A percentile compares a stretch with the other conserved stretches of the same genome.
These are phyloP conservation scores for Thielaviopsis euricoi DNA, from an alignment of 2,329 filamentous ascomycete genomes.

Conservation along the genomic window DNA sequence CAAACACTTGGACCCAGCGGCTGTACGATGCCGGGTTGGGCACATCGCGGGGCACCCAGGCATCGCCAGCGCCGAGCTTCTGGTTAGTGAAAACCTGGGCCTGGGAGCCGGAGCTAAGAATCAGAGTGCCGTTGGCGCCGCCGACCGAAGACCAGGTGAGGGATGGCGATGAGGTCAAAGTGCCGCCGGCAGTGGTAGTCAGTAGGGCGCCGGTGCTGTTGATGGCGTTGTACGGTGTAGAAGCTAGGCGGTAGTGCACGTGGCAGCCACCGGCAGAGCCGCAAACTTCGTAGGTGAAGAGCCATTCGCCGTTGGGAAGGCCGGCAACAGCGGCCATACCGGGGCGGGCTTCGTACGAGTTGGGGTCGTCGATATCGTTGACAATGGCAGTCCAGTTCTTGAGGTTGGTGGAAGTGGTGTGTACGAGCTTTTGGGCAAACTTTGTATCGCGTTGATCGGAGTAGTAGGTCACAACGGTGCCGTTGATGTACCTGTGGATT, in stretches of 20 bases:
- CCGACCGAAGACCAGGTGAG: constrained; percentile 28
- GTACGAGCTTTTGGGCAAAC: constrained; percentile 52
- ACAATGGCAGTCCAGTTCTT: constrained; percentile 40
- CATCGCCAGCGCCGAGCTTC: constrained; percentile 21
- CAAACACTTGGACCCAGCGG: constrained; percentile 21
- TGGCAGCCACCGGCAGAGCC: constrained; percentile 27
- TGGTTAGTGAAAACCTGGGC: constrained; percentile 27
- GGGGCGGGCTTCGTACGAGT: constrained; percentile 37
- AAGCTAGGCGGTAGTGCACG: constrained; percentile 28
- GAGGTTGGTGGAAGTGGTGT: constrained; percentile 45
- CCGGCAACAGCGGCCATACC: constrained; percentile 49
- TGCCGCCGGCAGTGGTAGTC: constrained; percentile 18
- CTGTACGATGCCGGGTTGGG: constrained; percentile 23
- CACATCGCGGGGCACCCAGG: constrained; percentile 22
- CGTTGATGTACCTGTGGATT: constrained; percentile 33
- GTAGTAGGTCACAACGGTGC: constrained; percentile 49
- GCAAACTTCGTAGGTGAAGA: constrained; percentile 50
- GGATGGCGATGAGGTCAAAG: constrained; percentile 23
- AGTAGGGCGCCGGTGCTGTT: constrained; percentile 18
- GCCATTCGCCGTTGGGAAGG: constrained; percentile 42
- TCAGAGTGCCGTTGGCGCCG: constrained; percentile 28
- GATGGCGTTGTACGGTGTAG: constrained; percentile 22
- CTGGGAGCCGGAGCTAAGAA: constrained; percentile 23
- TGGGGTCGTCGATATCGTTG: constrained; percentile 45
- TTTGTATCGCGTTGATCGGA: constrained; percentile 51